Evolutionary conservation across 345 rosid species (phyloP).

Genomic region (Citrus medica): DNA sequence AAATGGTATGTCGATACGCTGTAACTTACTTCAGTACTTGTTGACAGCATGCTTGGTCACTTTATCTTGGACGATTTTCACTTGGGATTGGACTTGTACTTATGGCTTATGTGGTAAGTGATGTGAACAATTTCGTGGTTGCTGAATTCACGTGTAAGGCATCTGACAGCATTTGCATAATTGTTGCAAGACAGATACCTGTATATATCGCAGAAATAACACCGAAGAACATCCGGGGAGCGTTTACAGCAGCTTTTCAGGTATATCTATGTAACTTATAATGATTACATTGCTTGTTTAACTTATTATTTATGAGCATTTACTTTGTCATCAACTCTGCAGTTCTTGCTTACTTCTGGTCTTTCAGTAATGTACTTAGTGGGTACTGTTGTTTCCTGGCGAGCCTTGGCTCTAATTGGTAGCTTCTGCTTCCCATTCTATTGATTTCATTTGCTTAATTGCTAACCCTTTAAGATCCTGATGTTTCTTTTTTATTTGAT

Average conservation of each 20-base stretch:
- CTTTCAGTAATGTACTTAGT: conserved; percentile 4
- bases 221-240: conserved; percentile 9
- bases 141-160: background rate
- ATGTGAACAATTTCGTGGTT: background rate
- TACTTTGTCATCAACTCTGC: background rate
- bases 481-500: background rate
- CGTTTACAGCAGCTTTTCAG: conserved; percentile 15
- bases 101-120: conserved; percentile 32
- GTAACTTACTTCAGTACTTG: background rate
- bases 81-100: conserved; percentile 34
- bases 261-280: background rate
- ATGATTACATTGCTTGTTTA: background rate
- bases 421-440: background rate
- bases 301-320: background rate
- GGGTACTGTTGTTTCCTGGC: conserved; percentile 28
- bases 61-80: conserved; percentile 34
- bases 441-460: background rate
- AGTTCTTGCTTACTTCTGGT: conserved; percentile 16
- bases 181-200: conserved; percentile 14
- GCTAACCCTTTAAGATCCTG: background rate
- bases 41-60: conserved; percentile 27
- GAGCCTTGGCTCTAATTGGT: conserved; percentile 22
- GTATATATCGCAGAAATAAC: conserved; percentile 18
- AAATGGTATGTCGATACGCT: too few species aligned
- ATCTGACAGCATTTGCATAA: background rate